phyloP scores from a whole-genome alignment of 2,329 filamentous ascomycete genomes.

The Neonectria hederae region DNA sequence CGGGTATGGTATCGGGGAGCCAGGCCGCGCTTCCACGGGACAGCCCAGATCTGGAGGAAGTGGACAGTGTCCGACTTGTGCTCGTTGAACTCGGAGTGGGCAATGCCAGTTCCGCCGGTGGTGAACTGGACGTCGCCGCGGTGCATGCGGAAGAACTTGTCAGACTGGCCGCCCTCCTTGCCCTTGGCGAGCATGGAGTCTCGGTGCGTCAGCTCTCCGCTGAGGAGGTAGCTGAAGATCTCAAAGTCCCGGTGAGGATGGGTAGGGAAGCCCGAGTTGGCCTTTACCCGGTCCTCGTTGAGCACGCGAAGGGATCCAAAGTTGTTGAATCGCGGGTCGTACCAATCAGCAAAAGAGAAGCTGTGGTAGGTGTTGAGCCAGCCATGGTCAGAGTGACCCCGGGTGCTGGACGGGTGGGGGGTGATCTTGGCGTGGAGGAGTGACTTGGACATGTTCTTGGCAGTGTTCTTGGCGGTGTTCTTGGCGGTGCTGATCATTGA shows the following conservation, averaged over 20 bases:
- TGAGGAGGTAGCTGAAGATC: constrained; percentile 90
- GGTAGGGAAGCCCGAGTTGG: constrained; percentile 81
- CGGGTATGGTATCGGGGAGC: constrained; percentile 80
- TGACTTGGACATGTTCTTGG: constrained; percentile 67
- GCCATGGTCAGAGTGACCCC: constrained; percentile 83
- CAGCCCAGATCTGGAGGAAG: constrained; percentile 89
- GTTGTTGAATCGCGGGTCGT: constrained; percentile 71
- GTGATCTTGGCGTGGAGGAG: constrained; percentile 76
- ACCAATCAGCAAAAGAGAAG: constrained; percentile 81
- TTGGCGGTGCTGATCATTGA: constrained; percentile 51
- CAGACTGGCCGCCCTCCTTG: constrained; percentile 64
- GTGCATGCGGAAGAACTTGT: constrained; percentile 76
- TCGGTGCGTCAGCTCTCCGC: constrained; percentile 85
- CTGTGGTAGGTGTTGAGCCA: constrained; percentile 91
- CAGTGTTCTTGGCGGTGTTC: constrained; percentile 50
- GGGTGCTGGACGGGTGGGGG: constrained; percentile 74
- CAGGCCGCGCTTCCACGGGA: constrained; percentile 79
- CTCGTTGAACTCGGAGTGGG: constrained; percentile 86
- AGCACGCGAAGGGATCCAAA: constrained; percentile 85
- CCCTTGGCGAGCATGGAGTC: constrained; percentile 84
- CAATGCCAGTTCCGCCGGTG: constrained; percentile 82
- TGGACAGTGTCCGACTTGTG: constrained; percentile 76
- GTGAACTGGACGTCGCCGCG: constrained; percentile 91
- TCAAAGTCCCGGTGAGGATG: constrained; percentile 88
- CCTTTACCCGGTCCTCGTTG: constrained; percentile 85